Base-by-base conservation (phyloP, 1,139 yeast genomes). In the Wickerhamiella infanticola region DNA sequence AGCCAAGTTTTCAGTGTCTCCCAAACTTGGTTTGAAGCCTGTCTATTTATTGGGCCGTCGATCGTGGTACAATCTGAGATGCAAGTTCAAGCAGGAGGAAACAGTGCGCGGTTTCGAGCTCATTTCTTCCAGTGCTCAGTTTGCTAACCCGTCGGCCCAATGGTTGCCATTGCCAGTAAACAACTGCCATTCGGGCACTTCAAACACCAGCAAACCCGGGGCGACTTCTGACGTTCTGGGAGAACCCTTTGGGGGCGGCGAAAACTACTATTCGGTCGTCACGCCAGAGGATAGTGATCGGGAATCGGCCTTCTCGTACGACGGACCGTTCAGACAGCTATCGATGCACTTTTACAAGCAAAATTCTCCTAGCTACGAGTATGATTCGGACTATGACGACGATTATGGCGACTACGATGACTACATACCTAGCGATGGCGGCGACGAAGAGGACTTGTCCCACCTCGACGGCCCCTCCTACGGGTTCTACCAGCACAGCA, bases 311-410 rank as follows among this genome's bases (percentile, higher is more conserved):
- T 61, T 59, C 42, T 61, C 64, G 27, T 61, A 61, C 47, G 60
- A 58, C 35, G 54, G 52, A n/a, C 54, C 51, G 18, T 23, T 38
- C 26, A 53, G 65, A 13, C 56, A 55, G 36, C 44, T 54, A 27
- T 59, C 63, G 5, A 49, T 51, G 33, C 54, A 55, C 43, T 60
- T 59, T 48, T 60, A 61, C 51, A 61, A 61, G 45, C 57, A 54
- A n/a, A 40, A 42, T 35, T 37, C 26, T 39, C 18, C 39, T 29
- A 35, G 37, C 9, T 48, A 49, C 35, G 54, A 49, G 6, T 48
- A 44, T 11, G 48, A 31, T 24, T 55, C 50, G 24, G 61, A 56
- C 40, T 63, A 61, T 57, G 49, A 57, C 53, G 39, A 58, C 56
- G 29, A 63, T 58, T 51, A 64, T 13, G 47, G 49, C 11, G 11